phyloP scores from a whole-genome alignment of 768 basidiomycete species.

The Ramaria sp. region DNA sequence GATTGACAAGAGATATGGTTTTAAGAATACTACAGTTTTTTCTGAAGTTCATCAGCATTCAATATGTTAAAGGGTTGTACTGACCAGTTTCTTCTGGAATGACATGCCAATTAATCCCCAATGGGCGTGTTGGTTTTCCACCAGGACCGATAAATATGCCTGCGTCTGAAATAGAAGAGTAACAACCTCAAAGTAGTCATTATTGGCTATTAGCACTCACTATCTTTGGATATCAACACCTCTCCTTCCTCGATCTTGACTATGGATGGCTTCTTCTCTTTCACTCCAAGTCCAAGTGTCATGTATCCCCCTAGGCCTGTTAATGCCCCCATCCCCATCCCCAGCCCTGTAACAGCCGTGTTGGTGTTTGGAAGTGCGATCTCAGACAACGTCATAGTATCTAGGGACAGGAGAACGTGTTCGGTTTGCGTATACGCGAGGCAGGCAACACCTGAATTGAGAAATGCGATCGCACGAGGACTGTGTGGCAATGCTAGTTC shows the following conservation, averaged over 20 bases:
- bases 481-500: constrained; percentile 83
- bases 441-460: constrained; percentile 47
- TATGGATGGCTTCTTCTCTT: constrained; percentile 49
- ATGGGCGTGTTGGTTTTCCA: constrained; percentile 38
- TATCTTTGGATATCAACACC: constrained; percentile 65
- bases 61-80: constrained; percentile 10
- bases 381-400: constrained; percentile 45
- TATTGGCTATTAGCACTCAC: constrained; percentile 33
- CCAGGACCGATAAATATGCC: constrained; percentile 55
- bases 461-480: constrained; percentile 73
- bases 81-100: constrained; percentile 73
- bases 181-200: neutral
- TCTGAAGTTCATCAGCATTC: constrained; percentile 3
- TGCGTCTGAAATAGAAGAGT: constrained; percentile 34
- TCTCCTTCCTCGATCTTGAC: constrained; percentile 48
- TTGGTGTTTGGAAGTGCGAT: constrained; percentile 30
- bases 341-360: constrained; percentile 10
- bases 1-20: constrained; percentile 69
- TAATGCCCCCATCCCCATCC: constrained; percentile 61
- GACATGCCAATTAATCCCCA: constrained; percentile 60
- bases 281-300: constrained; percentile 69
- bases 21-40: constrained; percentile 49
- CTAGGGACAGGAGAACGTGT: constrained; percentile 61
- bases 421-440: constrained; percentile 77
- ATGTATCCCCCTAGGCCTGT: constrained; percentile 76